Evolutionary conservation across 306 rosid species (phyloP), one percentile per base, ranked within the genome.

Genomic region (Cicer cuneatum): DNA sequence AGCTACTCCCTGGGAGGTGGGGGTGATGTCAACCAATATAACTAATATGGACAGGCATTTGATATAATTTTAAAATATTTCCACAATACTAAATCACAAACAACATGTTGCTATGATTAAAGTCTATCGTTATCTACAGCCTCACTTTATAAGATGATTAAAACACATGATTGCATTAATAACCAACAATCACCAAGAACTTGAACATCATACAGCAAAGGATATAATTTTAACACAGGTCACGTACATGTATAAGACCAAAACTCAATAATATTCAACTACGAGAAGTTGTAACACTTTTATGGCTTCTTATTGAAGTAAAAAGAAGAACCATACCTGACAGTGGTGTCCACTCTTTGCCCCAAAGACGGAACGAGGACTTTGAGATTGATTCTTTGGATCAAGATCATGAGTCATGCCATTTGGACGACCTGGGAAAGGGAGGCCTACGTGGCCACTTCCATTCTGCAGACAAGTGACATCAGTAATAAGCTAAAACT

Each of bases 331-430:
- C 24, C 76, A 72, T 85, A 93, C 98, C 97, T 88, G 87, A 79
- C 86, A 81, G 71, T 86, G 75, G 83, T 86, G 85, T 54, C 97
- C 89, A 54, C 78, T 86, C 66, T 81, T 79, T 63, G 78, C 45
- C 68, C 90, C 86, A 57, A 78, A 77, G 53, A 85, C 70, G 43
- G 97, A 81, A 75, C 72, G 58, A 21, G 89, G 93, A 83, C 87
- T 85, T 78, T 82, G 96, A 69, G 83, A 72, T 60, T 43, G 77
- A 81, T 88, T 87, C 86, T 89, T 91, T 46, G 67, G 66, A 80
- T 88, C 91, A 41, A 85, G 70, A 84, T 75, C 86, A 65, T 66
- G 83, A 63, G 47, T 72, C 79, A 80, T 38, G 62, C 72, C 64
- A 75, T 84, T 83, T 40, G 82, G 85, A 82, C 74, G 87, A 47